Percentiles rank a stretch among this genome's conserved stretches.
Conservation (phyloP, 2,329 filamentous ascomycete species). For the Hypoxylon rubiginosum region DNA sequence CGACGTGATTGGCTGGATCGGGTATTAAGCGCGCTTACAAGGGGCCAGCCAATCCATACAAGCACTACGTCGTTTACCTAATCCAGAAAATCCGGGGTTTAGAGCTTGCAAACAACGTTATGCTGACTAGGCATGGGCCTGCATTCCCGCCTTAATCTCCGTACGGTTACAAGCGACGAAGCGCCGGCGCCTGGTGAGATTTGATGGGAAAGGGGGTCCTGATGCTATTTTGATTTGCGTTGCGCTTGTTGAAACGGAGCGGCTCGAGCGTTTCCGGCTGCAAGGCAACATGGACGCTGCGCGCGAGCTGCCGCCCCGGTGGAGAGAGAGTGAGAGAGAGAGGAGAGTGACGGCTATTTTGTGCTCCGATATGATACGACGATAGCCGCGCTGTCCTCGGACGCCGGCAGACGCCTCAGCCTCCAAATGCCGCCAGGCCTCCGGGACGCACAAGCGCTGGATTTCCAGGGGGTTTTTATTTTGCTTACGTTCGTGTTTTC, state of each 20-base stretch:
- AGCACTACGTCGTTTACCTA: background rate
- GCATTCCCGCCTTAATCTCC: conserved; percentile 1
- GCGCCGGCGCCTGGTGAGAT: conserved; percentile 36
- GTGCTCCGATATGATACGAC: conserved; percentile 25
- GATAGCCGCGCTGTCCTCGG: conserved; percentile 32
- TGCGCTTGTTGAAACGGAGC: conserved; percentile 38
- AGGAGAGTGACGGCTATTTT: background rate
- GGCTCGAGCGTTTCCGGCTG: conserved; percentile 12
- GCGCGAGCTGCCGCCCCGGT: conserved; percentile 10
- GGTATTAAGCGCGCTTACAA: conserved; percentile 32
- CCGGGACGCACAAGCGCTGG: conserved; percentile 22
- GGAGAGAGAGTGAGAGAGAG: background rate
- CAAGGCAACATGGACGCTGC: background rate
- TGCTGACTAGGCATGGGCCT: background rate
- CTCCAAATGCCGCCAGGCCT: conserved; percentile 42
- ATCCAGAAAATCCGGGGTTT: conserved; percentile 22
- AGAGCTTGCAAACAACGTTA: background rate
- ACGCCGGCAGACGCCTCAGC: conserved; percentile 28
- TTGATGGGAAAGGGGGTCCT: background rate
- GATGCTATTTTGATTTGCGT: background rate
- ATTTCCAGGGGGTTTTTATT: background rate
- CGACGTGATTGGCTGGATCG: conserved; percentile 20
- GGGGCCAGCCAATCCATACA: background rate
- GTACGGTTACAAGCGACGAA: conserved; percentile 7
- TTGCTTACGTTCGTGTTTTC: background rate